These are phyloP conservation scores for Magnusiomyces fungicola DNA, from an alignment of 1,139 yeast species.

Conservation along the genomic window DNA sequence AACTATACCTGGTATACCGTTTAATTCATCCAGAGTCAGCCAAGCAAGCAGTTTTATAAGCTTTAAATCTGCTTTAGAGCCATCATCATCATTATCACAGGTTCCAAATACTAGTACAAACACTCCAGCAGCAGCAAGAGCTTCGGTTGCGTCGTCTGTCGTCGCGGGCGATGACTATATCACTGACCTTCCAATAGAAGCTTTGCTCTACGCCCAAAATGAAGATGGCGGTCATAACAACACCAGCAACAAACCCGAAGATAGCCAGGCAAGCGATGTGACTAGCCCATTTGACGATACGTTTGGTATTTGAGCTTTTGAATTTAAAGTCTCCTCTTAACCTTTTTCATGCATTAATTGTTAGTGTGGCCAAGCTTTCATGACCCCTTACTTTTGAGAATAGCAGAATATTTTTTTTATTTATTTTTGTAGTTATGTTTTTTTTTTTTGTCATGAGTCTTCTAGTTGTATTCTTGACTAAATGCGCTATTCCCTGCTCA, in stretches of 20 bases:
- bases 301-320: background rate
- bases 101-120: background rate
- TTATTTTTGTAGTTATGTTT: too few relatives aligned
- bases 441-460: too few relatives aligned
- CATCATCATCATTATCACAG: background rate
- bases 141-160: background rate
- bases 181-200: slow-evolving; percentile 5
- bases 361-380: too few relatives aligned
- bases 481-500: too few relatives aligned
- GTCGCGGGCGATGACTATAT: background rate
- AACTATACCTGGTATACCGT: background rate
- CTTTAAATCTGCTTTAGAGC: background rate
- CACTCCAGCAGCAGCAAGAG: background rate
- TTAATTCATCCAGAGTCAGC: background rate
- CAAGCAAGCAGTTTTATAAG: background rate
- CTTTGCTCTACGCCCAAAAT: background rate
- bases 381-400: too few relatives aligned
- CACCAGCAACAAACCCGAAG: background rate
- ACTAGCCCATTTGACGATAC: slow-evolving; percentile 4
- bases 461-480: too few relatives aligned
- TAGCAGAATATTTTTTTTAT: too few relatives aligned
- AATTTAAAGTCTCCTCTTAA: background rate
- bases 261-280: background rate
- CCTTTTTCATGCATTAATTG: background rate
- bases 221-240: background rate